Evolutionary conservation across 768 basidiomycete species (phyloP).

Genomic region (Royoungia palumana): DNA sequence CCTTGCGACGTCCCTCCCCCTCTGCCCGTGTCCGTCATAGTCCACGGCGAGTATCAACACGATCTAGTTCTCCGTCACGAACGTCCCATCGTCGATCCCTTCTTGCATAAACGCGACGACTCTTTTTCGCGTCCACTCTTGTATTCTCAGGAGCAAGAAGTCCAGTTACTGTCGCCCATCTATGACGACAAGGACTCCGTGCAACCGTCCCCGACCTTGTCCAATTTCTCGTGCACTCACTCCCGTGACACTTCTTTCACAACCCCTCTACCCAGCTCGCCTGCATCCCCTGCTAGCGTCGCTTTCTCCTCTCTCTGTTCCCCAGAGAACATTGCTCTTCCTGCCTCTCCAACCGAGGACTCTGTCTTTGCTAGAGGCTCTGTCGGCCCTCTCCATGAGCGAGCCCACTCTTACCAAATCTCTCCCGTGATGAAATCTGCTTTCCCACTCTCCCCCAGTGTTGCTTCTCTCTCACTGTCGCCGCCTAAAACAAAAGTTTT

Average conservation of each 20-base stretch:
- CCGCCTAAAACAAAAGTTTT: conserved; percentile 6
- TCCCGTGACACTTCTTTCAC: conserved; percentile 29
- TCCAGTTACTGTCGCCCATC: conserved; percentile 9
- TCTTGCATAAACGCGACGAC: conserved; percentile 15
- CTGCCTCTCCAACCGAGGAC: conserved; percentile 22
- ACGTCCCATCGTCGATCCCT: conserved; percentile 7
- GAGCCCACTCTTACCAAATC: conserved; percentile 2
- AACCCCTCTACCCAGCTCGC: conserved; percentile 19
- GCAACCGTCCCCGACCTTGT: conserved; percentile 27
- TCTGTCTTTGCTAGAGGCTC: neutral
- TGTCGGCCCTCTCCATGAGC: neutral
- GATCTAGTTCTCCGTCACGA: conserved; percentile 22
- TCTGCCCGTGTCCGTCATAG: conserved; percentile 29
- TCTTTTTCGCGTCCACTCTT: conserved; percentile 4
- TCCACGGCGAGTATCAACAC: conserved; percentile 28
- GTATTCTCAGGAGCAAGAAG: conserved; percentile 14
- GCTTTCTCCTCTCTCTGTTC: conserved; percentile 17
- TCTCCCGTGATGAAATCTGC: neutral
- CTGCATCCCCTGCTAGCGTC: conserved; percentile 20
- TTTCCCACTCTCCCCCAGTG: conserved; percentile 7
- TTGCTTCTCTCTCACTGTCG: neutral
- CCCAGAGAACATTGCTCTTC: conserved; percentile 27
- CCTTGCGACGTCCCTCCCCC: conserved; percentile 25
- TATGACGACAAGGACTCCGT: conserved; percentile 27
- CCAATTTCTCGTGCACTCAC: conserved; percentile 24